Evolutionary conservation across 2,329 filamentous ascomycete species (phyloP), one percentile per base, ranked within the genome.

Genomic region (Alternaria ethzedia): DNA sequence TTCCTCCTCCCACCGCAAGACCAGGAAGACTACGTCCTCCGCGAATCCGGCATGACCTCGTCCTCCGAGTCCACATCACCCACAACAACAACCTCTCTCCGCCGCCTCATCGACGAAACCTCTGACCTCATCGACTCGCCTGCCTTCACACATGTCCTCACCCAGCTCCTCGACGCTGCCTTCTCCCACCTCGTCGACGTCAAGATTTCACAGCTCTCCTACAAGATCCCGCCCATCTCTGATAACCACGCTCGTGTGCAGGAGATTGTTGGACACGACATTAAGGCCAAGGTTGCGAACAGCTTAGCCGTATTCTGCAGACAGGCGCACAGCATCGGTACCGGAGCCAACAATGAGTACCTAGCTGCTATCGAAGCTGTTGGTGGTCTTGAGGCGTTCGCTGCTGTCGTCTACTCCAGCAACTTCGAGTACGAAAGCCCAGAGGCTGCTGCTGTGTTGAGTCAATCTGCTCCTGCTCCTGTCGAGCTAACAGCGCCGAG

Each of bases 91-190:
- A 78, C 85, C 7, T 87, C 89, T 1, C 87, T 99, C 59, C 89
- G 95, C 59, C 90, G 92, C 61, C 87, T 99, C 20, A 87, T 99
- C 1, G 95, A 99, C 78, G 96, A 99, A 83, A 98, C 96, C 2
- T 92, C 95, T 43, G 96, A 99, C 78, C 87, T 99, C 23, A 90
- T 98, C 75, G 96, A 99, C 76, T 97, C 96, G 2, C 96, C 96
- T 0, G 88, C 92, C 36, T 98, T 98, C 81, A 88, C 90, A 0
- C 91, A 94, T 74, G 94, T 99, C 36, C 86, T 97, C 47, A 93
- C 91, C 3, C 89, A 92, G 61, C 87, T 97, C 59, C 91, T 98
- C 63, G 94, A 98, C 78, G 87, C 93, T 49, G 91, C 90, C 58
- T 99, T 97, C 82, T 91, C 91, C 3, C 88, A 91, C 23, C 86